Conservation (phyloP, 257 asterid genomes). For the Asclepias syriaca region DNA sequence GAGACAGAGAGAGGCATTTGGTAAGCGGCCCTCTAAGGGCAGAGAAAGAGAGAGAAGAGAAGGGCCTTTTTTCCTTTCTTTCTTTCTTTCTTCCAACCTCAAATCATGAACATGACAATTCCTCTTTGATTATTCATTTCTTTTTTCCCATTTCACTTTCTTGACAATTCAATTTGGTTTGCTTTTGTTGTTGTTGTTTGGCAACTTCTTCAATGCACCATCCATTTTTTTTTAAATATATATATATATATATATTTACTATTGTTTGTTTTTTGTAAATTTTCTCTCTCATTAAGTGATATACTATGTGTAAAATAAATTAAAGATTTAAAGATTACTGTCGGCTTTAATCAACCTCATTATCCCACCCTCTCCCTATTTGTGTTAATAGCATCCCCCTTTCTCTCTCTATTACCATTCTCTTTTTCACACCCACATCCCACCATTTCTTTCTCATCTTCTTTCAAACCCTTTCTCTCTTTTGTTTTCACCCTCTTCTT, state of each 20-base stretch:
- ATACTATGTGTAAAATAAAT: constrained; percentile 4
- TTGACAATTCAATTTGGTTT: constrained; percentile 3
- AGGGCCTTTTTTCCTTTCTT: background rate
- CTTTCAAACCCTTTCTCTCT: constrained; percentile 21
- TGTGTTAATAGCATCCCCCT: constrained; percentile 14
- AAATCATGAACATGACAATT: constrained; percentile 12
- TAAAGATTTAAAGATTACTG: constrained; percentile 19
- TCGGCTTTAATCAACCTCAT: constrained; percentile 25
- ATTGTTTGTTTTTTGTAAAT: background rate
- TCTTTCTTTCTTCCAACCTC: background rate
- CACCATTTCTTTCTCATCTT: constrained; percentile 34
- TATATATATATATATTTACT: too few relatives aligned
- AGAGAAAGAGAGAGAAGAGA: background rate
- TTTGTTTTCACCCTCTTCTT: constrained; percentile 18
- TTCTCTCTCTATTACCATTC: constrained; percentile 14
- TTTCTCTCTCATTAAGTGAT: background rate
- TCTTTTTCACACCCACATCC: constrained; percentile 30
- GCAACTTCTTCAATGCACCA: background rate
- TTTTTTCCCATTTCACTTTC: constrained; percentile 5
- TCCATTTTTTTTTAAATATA: background rate
- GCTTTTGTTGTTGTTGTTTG: background rate
- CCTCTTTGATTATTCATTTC: background rate
- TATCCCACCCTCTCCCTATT: constrained; percentile 17
- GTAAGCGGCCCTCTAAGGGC: constrained; percentile 5
- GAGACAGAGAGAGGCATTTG: constrained; percentile 20